Evolutionary conservation across 768 basidiomycete species (phyloP).

Genomic region (Cubamyces lactineus): DNA sequence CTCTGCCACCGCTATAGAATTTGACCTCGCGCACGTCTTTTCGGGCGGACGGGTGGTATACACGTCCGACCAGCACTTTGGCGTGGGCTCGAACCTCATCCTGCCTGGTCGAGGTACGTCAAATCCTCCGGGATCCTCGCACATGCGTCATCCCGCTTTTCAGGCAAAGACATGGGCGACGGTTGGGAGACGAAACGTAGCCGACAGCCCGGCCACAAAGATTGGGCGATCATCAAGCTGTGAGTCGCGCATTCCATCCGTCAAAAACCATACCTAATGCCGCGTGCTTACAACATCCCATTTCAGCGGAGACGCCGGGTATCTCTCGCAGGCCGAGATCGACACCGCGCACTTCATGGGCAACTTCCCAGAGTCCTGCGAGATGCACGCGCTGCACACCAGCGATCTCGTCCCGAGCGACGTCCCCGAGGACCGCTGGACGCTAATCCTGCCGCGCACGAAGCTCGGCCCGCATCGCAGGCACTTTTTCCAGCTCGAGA

Average conservation of each 20-base stretch:
- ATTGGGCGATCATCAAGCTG: slow-evolving; percentile 92
- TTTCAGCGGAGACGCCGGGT: slow-evolving; percentile 70
- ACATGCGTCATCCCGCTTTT: slow-evolving; percentile 6
- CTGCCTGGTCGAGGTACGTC: slow-evolving; percentile 79
- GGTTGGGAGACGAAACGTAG: slow-evolving; percentile 99
- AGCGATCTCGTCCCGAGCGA: slow-evolving; percentile 40
- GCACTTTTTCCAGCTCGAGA: slow-evolving; percentile 85
- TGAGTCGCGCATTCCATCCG: slow-evolving; percentile 41
- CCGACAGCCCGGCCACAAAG: slow-evolving; percentile 75
- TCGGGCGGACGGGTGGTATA: slow-evolving; percentile 84
- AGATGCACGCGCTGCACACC: slow-evolving; percentile 62
- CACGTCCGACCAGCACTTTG: slow-evolving; percentile 95
- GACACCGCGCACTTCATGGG: slow-evolving; percentile 97
- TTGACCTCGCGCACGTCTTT: slow-evolving; percentile 91
- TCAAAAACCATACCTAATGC: neutral
- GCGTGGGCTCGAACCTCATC: slow-evolving; percentile 87
- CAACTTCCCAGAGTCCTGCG: slow-evolving; percentile 90
- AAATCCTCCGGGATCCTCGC: slow-evolving; percentile 5
- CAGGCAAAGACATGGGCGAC: slow-evolving; percentile 91
- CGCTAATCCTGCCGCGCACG: slow-evolving; percentile 68
- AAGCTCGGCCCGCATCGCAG: slow-evolving; percentile 88
- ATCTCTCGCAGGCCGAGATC: slow-evolving; percentile 78
- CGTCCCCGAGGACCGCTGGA: slow-evolving; percentile 61
- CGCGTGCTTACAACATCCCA: neutral
- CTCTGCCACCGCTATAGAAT: slow-evolving; percentile 45